These are phyloP conservation scores for Grigorovia transvaalensis DNA, from an alignment of 805 yeast genomes.

Conservation along the genomic window DNA sequence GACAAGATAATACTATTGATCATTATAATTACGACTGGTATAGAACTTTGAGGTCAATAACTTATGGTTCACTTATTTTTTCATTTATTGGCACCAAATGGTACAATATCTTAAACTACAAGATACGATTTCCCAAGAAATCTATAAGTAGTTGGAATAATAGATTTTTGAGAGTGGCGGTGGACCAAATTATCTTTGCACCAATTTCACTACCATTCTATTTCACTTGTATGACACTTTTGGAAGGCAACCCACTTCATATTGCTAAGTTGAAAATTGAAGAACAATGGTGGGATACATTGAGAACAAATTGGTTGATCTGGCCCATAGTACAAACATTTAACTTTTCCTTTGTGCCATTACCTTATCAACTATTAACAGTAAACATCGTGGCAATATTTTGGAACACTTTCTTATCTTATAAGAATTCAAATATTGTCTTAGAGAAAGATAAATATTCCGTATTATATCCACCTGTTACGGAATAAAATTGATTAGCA, in stretches of 20 bases:
- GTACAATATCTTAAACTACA: conserved; percentile 43
- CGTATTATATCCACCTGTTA: conserved; percentile 32
- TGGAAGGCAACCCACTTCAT: conserved; percentile 43
- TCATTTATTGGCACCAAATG: conserved; percentile 68
- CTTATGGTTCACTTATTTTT: conserved; percentile 65
- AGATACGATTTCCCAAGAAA: conserved; percentile 31
- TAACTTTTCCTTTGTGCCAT: conserved; percentile 71
- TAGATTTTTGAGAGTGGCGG: conserved; percentile 41
- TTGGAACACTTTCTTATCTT: conserved; percentile 77
- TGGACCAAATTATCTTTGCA: conserved; percentile 70
- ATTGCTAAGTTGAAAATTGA: conserved; percentile 35
- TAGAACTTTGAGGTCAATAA: conserved; percentile 52
- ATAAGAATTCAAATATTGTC: conserved; percentile 37
- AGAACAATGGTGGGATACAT: conserved; percentile 54
- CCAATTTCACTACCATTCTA: conserved; percentile 71
- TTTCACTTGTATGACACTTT: conserved; percentile 51
- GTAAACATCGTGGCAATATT: conserved; percentile 65
- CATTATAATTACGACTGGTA: conserved; percentile 34
- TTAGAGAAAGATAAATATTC: conserved; percentile 16
- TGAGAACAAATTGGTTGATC: conserved; percentile 66
- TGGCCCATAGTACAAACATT: conserved; percentile 85
- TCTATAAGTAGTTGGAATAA: conserved; percentile 22
- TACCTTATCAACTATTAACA: conserved; percentile 52
- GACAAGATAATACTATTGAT: no score
- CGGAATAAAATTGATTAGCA: conserved; percentile 20